Base-by-base conservation (phyloP, 176 grass and related monocot species). In the Oryza rufipogon region DNA sequence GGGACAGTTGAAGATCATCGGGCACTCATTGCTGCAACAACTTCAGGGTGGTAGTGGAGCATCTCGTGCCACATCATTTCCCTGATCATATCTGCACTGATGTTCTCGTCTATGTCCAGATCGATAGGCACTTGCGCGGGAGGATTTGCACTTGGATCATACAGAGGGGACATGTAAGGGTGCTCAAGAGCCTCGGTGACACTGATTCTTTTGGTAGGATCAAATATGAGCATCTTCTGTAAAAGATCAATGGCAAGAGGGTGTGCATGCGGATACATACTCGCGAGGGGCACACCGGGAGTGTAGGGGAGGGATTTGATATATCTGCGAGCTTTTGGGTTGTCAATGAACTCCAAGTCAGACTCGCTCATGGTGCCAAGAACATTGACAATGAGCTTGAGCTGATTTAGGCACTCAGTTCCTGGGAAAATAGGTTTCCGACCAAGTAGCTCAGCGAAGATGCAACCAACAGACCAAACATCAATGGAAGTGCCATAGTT, bases 51-150 rank as follows among this genome's bases (percentile, higher is more conserved):
- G 84, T 86, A 90, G 68, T 90, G 88, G 28, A 90, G 88, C 88
- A 90, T 90, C 79, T 90, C 88, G 20, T 90, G 79, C 88, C 88
- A 90, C 84, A 90, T 90, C 88, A 83, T 90, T 78, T 90, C 88
- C 48, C 88, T 38, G 49, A 90, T 90, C 84, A 90, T 83, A 38
- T 90, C 88, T 48, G 80, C 64, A 4, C 74, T 74, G 38, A 90
- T 67, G 69, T 90, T 86, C 51, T 90, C 88, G 0, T 90, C 88
- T 73, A 90, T 90, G 79, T 90, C 88, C 0, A 90, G 88, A 28
- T 90, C 88, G 0, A 90, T 82, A 73, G 88, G 88, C 58, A 90
- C 88, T 67, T 90, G 79, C 0, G 88, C 88, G 15, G 88, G 88
- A 66, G 88, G 88, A 36, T 90, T 90, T 39, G 83, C 78, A 67